Evolutionary conservation across 2,329 filamentous ascomycete species (phyloP).

Genomic region (Fusarium sulawesiense): DNA sequence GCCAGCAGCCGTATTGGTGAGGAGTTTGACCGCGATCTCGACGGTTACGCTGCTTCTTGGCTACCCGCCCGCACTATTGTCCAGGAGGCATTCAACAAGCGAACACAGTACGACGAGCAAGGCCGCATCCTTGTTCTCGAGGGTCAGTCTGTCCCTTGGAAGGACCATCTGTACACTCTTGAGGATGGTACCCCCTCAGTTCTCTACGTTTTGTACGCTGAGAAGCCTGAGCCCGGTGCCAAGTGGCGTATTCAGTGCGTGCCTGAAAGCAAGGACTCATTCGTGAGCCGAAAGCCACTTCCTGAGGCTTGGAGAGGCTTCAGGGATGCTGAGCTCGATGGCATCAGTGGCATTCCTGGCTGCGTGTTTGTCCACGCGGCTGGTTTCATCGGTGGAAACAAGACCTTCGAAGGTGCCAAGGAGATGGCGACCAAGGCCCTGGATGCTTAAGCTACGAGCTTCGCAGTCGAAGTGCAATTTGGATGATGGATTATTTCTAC

Average conservation of each 20-base stretch:
- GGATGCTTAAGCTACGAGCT: conserved; percentile 51
- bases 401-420: conserved; percentile 87
- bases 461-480: not conserved
- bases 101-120: conserved; percentile 74
- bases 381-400: conserved; percentile 96
- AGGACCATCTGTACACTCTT: conserved; percentile 92
- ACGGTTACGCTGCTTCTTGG: conserved; percentile 82
- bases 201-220: conserved; percentile 91
- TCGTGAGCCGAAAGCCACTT: conserved; percentile 90
- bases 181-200: conserved; percentile 73
- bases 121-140: conserved; percentile 87
- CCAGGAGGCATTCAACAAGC: conserved; percentile 76
- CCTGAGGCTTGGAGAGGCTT: conserved; percentile 93
- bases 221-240: conserved; percentile 77
- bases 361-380: conserved; percentile 94
- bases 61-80: conserved; percentile 87
- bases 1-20: conserved; percentile 89
- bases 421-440: conserved; percentile 81
- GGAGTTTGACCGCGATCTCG: conserved; percentile 84
- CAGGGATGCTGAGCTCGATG: conserved; percentile 85
- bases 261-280: conserved; percentile 85
- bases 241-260: conserved; percentile 97
- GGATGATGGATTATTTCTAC: conserved; percentile 1
- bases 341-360: conserved; percentile 74
- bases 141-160: conserved; percentile 86